Conservation (phyloP, 164 flowering plant species). For the Nymphaea thermarum region DNA sequence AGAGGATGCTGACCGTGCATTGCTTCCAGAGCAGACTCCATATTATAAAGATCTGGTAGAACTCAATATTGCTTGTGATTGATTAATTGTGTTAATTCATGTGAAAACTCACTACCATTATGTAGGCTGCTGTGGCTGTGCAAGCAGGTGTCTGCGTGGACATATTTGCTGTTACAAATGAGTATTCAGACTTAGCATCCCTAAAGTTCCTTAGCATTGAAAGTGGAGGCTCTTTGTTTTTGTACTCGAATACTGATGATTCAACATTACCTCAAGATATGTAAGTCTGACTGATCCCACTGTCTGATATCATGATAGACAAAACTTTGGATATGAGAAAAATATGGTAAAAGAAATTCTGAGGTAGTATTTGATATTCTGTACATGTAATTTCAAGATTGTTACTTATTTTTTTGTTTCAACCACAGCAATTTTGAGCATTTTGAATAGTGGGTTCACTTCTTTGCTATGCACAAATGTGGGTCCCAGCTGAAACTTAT, state of each 20-base stretch:
- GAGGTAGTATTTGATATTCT: too few relatives aligned
- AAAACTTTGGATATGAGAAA: background rate
- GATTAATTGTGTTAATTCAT: background rate
- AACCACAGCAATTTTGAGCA: too few relatives aligned
- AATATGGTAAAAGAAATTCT: background rate
- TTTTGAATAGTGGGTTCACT: too few relatives aligned
- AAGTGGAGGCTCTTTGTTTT: constrained; percentile 88
- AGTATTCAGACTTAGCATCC: constrained; percentile 95
- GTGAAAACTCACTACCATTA: constrained; percentile 18
- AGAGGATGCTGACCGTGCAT: constrained; percentile 98
- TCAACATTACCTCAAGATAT: constrained; percentile 99
- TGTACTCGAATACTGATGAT: constrained; percentile 88
- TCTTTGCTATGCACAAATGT: too few relatives aligned
- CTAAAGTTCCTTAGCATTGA: constrained; percentile 94
- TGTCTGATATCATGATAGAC: background rate
- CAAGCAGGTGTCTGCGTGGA: constrained; percentile 99
- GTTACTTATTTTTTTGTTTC: too few relatives aligned
- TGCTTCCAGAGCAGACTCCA: constrained; percentile 98
- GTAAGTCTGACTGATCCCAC: constrained; percentile 31
- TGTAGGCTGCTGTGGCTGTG: constrained; percentile 96
- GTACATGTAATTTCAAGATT: too few relatives aligned
- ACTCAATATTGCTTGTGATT: background rate
- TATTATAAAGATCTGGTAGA: constrained; percentile 90
- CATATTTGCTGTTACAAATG: constrained; percentile 96
- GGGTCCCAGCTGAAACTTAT: too few relatives aligned